A percentile compares a stretch with the other conserved stretches of the same genome.
These are phyloP conservation scores for Huntiella omanensis DNA, from an alignment of 2,329 filamentous ascomycete genomes.

Conservation along the genomic window DNA sequence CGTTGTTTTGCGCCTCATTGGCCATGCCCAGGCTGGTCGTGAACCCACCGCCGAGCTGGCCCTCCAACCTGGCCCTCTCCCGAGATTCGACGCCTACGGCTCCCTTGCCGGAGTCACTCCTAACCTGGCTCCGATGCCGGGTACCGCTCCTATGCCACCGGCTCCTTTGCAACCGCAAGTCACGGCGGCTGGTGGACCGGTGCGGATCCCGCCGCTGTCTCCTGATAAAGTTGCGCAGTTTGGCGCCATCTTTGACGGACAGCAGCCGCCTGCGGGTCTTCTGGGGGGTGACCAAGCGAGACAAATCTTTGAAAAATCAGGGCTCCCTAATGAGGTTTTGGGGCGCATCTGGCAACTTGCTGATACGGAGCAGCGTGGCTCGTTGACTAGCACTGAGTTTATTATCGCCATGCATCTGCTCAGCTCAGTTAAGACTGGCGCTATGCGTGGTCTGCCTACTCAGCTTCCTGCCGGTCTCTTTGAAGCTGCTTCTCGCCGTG, in stretches of 20 bases:
- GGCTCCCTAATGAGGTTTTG: constrained; percentile 71
- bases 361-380: constrained; percentile 81
- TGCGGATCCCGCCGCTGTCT: constrained; percentile 74
- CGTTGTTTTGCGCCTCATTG: constrained; percentile 81
- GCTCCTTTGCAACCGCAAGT: constrained; percentile 34
- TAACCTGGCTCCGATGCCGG: constrained; percentile 14
- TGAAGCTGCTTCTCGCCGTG: constrained; percentile 66
- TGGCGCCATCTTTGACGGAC: constrained; percentile 74
- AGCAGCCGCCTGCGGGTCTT: constrained; percentile 52
- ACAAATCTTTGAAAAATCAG: constrained; percentile 85
- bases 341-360: constrained; percentile 94
- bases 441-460: constrained; percentile 59
- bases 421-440: constrained; percentile 72
- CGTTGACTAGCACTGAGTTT: constrained; percentile 75
- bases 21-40: constrained; percentile 78
- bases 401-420: constrained; percentile 96
- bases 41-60: constrained; percentile 67
- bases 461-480: constrained; percentile 71
- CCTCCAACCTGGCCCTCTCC: constrained; percentile 69
- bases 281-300: constrained; percentile 76
- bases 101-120: constrained; percentile 24
- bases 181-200: constrained; percentile 40
- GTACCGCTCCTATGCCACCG: constrained; percentile 24
- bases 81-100: constrained; percentile 62
- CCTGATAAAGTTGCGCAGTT: constrained; percentile 85